phyloP scores from a whole-genome alignment of 345 rosid genomes.

The Conringia planisiliqua region DNA sequence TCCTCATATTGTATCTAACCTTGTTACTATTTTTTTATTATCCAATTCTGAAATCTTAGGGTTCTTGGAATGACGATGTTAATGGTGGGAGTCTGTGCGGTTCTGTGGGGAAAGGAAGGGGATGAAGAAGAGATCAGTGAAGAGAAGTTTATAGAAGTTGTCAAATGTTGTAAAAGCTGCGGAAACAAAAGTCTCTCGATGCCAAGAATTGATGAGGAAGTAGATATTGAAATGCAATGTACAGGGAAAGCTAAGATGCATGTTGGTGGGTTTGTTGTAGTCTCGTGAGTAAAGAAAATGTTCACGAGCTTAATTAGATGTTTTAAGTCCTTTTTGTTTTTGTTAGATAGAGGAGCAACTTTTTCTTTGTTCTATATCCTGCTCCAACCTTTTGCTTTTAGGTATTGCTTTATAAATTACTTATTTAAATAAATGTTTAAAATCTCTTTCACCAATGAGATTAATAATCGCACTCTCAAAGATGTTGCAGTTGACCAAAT shows the following conservation, averaged over 20 bases:
- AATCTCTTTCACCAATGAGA: not conserved
- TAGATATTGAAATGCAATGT: slow-evolving; percentile 32
- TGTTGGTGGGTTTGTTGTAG: slow-evolving; percentile 16
- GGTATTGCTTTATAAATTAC: not conserved
- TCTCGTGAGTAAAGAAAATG: slow-evolving; percentile 5
- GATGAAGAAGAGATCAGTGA: slow-evolving; percentile 41
- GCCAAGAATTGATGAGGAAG: slow-evolving; percentile 33
- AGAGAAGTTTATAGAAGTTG: slow-evolving; percentile 20
- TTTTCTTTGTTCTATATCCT: slow-evolving; percentile 19
- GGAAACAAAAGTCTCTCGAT: slow-evolving; percentile 1
- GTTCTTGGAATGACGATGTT: slow-evolving; percentile 57
- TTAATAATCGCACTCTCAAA: not conserved
- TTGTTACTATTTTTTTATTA: not conserved
- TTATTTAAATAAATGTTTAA: slow-evolving; percentile 2
- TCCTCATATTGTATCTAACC: not conserved
- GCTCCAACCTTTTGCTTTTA: slow-evolving; percentile 14
- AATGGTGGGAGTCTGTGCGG: slow-evolving; percentile 65
- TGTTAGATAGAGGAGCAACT: slow-evolving; percentile 17
- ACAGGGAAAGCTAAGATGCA: slow-evolving; percentile 1
- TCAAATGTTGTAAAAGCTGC: slow-evolving; percentile 11
- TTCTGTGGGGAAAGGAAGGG: slow-evolving; percentile 89
- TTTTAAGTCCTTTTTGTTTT: not conserved
- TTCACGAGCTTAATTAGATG: slow-evolving; percentile 10
- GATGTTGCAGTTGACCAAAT: no score
- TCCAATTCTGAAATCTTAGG: slow-evolving; percentile 35